These are phyloP conservation scores for Termitomyces titanicus DNA, from an alignment of 768 basidiomycete species.

Conservation along the genomic window DNA sequence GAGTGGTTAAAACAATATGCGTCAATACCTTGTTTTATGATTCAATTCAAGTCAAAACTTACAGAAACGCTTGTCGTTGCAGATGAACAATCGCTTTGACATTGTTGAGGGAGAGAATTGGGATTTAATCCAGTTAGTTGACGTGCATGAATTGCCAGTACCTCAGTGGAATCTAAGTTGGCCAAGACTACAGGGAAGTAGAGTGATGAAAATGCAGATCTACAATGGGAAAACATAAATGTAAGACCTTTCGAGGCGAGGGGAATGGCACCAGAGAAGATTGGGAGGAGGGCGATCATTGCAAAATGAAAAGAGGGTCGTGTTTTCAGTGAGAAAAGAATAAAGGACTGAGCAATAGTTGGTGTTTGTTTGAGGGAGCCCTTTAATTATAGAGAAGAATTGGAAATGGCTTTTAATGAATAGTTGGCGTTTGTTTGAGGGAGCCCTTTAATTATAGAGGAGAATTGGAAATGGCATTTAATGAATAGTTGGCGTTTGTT, in stretches of 20 bases:
- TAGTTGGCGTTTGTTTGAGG: too few species aligned
- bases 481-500: too few species aligned
- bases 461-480: too few species aligned
- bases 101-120: not conserved
- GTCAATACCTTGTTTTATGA: not conserved
- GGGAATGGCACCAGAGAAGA: not conserved
- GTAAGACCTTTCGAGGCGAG: not conserved
- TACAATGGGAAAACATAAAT: not conserved
- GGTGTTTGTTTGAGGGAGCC: too few species aligned
- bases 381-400: too few species aligned
- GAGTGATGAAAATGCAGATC: not conserved
- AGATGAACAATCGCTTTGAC: not conserved
- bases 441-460: too few species aligned
- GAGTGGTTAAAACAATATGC: not conserved
- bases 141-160: not conserved
- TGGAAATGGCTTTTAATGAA: too few species aligned
- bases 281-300: not conserved
- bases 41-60: not conserved
- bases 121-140: not conserved
- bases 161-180: not conserved
- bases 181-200: not conserved
- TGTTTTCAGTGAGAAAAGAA: too few species aligned
- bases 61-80: not conserved
- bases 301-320: too few species aligned
- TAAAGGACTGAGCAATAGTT: too few species aligned